phyloP scores from a whole-genome alignment of 768 basidiomycete genomes.

The Russula brevipes region DNA sequence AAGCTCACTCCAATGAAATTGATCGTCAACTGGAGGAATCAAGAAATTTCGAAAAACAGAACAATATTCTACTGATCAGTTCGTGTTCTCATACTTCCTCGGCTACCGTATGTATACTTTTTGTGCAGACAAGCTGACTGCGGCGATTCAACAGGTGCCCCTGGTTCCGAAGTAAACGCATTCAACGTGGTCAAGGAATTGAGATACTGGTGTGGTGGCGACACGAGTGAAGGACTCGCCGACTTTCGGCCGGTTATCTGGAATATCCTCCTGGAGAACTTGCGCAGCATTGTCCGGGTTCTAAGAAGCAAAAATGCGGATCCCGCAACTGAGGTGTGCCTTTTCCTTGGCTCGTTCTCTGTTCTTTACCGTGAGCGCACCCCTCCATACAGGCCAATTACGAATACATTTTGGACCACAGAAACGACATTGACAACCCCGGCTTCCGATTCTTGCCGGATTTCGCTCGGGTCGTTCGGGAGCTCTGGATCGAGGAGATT shows the following conservation, averaged over 20 bases:
- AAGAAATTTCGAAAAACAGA: conserved; percentile 70
- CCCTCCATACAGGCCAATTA: neutral
- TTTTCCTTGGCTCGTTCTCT: no score
- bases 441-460: conserved; percentile 28
- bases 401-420: conserved; percentile 1
- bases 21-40: conserved; percentile 80
- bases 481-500: conserved; percentile 36
- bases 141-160: conserved; percentile 1
- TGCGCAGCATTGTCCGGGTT: neutral
- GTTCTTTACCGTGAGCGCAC: neutral
- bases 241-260: conserved; percentile 5
- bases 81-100: conserved; percentile 29
- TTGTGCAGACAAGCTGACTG: conserved; percentile 1
- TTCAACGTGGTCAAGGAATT: conserved; percentile 4
- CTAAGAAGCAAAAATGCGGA: no score
- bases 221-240: conserved; percentile 36
- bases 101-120: neutral
- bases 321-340: neutral
- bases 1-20: conserved; percentile 63
- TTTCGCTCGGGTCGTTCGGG: neutral
- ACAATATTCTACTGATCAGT: conserved; percentile 87
- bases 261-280: conserved; percentile 2
- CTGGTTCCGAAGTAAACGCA: neutral
- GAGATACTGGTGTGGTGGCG: conserved; percentile 30
- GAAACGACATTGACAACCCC: conserved; percentile 5